Evolutionary conservation across 257 asterid genomes (phyloP).

Genomic region (Solanum virginianum): DNA sequence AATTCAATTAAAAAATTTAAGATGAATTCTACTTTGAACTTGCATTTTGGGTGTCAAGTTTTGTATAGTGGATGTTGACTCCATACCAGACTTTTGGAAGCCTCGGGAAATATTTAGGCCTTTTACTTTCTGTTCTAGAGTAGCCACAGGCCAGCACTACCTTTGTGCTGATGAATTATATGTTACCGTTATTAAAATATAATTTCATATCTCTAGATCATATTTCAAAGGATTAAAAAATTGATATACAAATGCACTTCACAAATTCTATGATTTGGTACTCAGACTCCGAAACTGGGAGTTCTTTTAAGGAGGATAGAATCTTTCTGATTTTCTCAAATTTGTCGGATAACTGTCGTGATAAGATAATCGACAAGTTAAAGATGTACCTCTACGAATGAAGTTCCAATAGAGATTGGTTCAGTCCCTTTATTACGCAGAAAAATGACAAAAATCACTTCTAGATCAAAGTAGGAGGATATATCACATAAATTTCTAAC

Average conservation of each 20-base stretch:
- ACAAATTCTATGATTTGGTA: neutral
- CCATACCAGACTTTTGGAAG: neutral
- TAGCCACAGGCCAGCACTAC: neutral
- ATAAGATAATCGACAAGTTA: neutral
- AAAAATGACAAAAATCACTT: neutral
- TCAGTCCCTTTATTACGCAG: neutral
- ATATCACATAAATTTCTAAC: neutral
- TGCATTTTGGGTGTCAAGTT: neutral
- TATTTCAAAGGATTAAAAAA: neutral
- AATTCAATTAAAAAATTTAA: no score
- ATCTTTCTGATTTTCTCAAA: no score
- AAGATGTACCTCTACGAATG: neutral
- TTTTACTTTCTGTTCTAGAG: neutral
- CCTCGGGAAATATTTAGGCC: neutral
- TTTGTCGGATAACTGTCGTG: neutral
- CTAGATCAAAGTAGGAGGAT: neutral
- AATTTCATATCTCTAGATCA: neutral
- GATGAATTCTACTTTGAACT: neutral
- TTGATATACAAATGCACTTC: neutral
- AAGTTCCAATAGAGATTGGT: neutral
- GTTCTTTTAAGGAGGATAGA: neutral
- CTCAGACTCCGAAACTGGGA: neutral
- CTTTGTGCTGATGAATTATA: neutral
- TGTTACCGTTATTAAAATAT: neutral
- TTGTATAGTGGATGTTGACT: neutral